phyloP scores from a whole-genome alignment of 164 flowering plant genomes.

The Aristolochia californica region DNA sequence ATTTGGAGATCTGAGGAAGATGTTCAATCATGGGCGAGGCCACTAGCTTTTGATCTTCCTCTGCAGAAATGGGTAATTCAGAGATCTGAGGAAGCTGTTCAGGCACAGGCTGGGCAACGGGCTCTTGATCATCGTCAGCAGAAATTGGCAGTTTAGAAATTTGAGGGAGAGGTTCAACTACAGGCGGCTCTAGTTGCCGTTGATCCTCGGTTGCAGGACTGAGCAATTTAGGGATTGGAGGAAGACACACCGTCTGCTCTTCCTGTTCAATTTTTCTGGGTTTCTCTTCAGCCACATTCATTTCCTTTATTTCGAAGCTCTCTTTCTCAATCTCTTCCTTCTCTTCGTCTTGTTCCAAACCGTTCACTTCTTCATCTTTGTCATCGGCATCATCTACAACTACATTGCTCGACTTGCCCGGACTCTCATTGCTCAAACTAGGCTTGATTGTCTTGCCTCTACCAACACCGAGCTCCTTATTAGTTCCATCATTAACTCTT shows the following conservation, averaged over 20 bases:
- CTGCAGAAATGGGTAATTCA: slow-evolving; percentile 8
- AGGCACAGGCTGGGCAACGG: background rate
- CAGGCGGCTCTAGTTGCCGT: too few species aligned
- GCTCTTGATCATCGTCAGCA: slow-evolving; percentile 8
- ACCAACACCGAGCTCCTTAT: slow-evolving; percentile 8
- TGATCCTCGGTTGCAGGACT: too few species aligned
- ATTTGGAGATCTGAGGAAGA: slow-evolving; percentile 15
- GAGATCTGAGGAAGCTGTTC: slow-evolving; percentile 15
- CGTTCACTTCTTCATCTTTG: slow-evolving; percentile 12
- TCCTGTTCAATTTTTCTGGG: background rate
- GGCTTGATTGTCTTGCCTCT: slow-evolving; percentile 31
- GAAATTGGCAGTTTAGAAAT: background rate
- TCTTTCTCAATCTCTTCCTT: slow-evolving; percentile 23
- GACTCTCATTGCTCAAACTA: slow-evolving; percentile 18
- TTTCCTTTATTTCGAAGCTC: slow-evolving; percentile 39
- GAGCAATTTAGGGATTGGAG: too few species aligned
- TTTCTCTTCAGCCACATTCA: slow-evolving; percentile 8
- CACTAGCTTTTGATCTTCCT: slow-evolving; percentile 1
- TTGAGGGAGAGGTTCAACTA: background rate
- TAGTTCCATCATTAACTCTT: slow-evolving; percentile 12
- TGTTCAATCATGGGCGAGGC: background rate
- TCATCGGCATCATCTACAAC: slow-evolving; percentile 3
- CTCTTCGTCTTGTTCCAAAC: slow-evolving; percentile 16
- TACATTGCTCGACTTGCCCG: slow-evolving; percentile 5
- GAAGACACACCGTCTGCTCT: background rate